Percentiles rank a stretch among this genome's conserved stretches.
Conservation (phyloP, 116 monocot species). For the Zostera marina region DNA sequence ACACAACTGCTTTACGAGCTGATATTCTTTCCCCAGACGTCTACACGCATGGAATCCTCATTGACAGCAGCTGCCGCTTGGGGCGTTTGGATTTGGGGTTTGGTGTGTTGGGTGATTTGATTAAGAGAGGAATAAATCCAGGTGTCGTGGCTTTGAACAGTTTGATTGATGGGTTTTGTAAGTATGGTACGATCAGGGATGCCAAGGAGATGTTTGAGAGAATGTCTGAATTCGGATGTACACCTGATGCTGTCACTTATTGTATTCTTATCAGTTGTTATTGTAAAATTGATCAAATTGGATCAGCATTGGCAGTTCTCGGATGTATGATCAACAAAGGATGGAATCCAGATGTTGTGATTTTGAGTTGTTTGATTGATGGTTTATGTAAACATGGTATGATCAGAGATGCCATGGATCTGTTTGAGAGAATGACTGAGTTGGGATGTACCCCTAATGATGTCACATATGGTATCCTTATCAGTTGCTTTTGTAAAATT, state of each 20-base stretch:
- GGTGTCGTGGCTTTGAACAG: neutral
- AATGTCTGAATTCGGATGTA: neutral
- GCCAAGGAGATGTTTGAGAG: constrained; percentile 1
- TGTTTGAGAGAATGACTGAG: neutral
- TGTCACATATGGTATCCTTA: neutral
- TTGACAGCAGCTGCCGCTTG: too few relatives aligned
- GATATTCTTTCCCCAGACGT: too few relatives aligned
- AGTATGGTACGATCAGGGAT: neutral
- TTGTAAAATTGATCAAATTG: neutral
- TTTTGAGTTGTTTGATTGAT: neutral
- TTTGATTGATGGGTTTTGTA: neutral
- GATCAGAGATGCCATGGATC: neutral
- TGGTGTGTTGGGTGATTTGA: too few relatives aligned
- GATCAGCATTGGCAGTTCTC: neutral
- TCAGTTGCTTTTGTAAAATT: constrained; percentile 1
- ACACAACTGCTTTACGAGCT: too few relatives aligned
- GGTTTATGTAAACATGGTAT: neutral
- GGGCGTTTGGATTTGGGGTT: too few relatives aligned
- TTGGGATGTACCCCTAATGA: neutral
- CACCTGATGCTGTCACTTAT: neutral
- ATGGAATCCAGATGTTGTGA: neutral
- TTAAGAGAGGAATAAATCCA: neutral
- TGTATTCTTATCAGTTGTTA: neutral
- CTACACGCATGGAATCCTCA: too few relatives aligned
- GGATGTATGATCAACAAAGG: constrained; percentile 1